Percentiles rank a stretch among this genome's conserved stretches.
Conservation (phyloP, 495 filamentous ascomycete genomes). For the Acidiella bohemica region DNA sequence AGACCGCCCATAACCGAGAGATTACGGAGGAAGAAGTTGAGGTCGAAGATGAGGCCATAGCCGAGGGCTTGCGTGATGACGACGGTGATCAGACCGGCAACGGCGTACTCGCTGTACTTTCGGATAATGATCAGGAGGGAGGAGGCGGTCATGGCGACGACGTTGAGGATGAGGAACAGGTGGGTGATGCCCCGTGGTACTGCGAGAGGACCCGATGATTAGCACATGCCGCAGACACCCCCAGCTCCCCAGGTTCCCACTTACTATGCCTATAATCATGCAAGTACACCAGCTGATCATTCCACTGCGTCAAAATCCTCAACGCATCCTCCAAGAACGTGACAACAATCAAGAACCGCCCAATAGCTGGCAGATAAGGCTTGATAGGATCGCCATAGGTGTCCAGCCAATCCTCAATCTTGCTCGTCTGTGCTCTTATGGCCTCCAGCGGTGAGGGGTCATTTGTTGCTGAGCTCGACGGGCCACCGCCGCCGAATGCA, state of each 20-base stretch:
- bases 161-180: constrained; percentile 81
- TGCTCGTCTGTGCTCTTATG: constrained; percentile 88
- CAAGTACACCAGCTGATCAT: constrained; percentile 84
- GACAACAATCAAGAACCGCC: constrained; percentile 93
- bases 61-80: constrained; percentile 93
- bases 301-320: constrained; percentile 96
- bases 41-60: constrained; percentile 95
- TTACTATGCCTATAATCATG: constrained; percentile 87
- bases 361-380: constrained; percentile 89
- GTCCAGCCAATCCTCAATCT: constrained; percentile 92
- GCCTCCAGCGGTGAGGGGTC: constrained; percentile 82
- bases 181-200: constrained; percentile 86
- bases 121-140: constrained; percentile 79
- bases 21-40: constrained; percentile 99
- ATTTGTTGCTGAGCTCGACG: constrained; percentile 38
- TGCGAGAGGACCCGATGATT: constrained; percentile 27
- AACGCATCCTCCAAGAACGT: constrained; percentile 96
- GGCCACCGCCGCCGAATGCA: constrained; percentile 35
- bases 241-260: constrained; percentile 6
- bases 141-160: constrained; percentile 74
- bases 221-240: not conserved
- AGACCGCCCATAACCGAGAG: constrained; percentile 92
- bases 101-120: constrained; percentile 83
- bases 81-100: constrained; percentile 75
- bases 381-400: constrained; percentile 81